Percentiles rank a stretch among this genome's conserved stretches.
These are phyloP conservation scores for Ceratocystis colombiana DNA, from an alignment of 2,329 filamentous ascomycete species.

Conservation along the genomic window DNA sequence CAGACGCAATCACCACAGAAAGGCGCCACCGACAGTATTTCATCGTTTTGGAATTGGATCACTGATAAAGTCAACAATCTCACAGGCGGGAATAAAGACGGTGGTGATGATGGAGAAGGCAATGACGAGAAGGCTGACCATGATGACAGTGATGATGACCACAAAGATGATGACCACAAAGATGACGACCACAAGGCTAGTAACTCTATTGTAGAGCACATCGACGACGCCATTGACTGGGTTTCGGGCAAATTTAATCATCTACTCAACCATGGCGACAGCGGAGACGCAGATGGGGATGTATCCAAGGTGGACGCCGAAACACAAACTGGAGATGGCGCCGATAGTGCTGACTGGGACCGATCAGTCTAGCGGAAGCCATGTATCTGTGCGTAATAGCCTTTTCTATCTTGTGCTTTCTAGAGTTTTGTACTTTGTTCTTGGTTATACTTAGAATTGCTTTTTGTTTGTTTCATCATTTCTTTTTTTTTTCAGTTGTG, in stretches of 20 bases:
- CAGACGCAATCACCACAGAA: slow-evolving; percentile 17
- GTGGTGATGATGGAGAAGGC: slow-evolving; percentile 23
- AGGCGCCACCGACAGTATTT: slow-evolving; percentile 27
- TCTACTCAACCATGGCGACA: slow-evolving; percentile 27
- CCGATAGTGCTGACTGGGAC: background rate
- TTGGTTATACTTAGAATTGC: background rate
- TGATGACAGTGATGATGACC: slow-evolving; percentile 22
- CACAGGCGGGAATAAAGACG: slow-evolving; percentile 25
- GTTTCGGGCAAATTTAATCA: slow-evolving; percentile 40
- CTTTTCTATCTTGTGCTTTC: background rate
- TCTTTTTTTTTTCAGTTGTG: background rate
- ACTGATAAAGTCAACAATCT: slow-evolving; percentile 13
- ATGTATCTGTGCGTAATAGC: no score
- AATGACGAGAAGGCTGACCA: slow-evolving; percentile 19
- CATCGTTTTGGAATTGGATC: slow-evolving; percentile 17
- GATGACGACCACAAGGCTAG: slow-evolving; percentile 30
- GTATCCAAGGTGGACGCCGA: background rate
- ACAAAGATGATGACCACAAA: slow-evolving; percentile 24
- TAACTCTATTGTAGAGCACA: slow-evolving; percentile 29
- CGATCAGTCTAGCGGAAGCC: no score
- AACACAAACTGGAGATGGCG: background rate
- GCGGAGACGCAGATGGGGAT: background rate
- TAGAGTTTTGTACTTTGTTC: background rate
- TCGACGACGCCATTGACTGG: slow-evolving; percentile 43
- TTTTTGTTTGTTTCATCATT: background rate